These are phyloP conservation scores for Lyophyllum atratum DNA, from an alignment of 768 basidiomycete genomes.

Conservation along the genomic window DNA sequence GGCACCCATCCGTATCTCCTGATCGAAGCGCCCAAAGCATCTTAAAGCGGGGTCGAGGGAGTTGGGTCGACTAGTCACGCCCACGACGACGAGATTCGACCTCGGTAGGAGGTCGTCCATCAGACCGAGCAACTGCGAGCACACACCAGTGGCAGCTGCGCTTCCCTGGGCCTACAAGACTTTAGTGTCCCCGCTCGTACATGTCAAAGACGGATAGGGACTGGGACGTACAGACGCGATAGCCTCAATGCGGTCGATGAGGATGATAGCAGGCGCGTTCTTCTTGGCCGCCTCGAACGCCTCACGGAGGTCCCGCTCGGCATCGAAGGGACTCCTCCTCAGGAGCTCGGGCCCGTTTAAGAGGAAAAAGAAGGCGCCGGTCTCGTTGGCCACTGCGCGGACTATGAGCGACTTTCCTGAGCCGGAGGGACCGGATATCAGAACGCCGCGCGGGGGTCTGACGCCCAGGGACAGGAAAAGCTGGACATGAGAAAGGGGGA, in stretches of 20 bases:
- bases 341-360: conserved; percentile 99
- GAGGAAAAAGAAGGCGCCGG: conserved; percentile 99
- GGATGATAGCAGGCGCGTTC: conserved; percentile 99
- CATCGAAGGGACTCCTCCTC: conserved; percentile 99
- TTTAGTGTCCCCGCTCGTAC: not conserved
- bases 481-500: conserved; percentile 97
- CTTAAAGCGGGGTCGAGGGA: conserved; percentile 98
- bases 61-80: conserved; percentile 97
- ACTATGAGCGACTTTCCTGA: conserved; percentile 99
- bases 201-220: conserved; percentile 41
- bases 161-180: conserved; percentile 83
- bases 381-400: conserved; percentile 98
- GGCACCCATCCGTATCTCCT: conserved; percentile 99
- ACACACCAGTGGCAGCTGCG: conserved; percentile 99
- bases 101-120: conserved; percentile 99
- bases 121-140: conserved; percentile 95
- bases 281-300: conserved; percentile 99
- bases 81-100: conserved; percentile 99
- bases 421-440: conserved; percentile 98
- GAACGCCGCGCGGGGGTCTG: conserved; percentile 98
- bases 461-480: conserved; percentile 99
- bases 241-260: conserved; percentile 99
- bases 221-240: conserved; percentile 99
- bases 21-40: conserved; percentile 98
- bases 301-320: conserved; percentile 95